These are phyloP conservation scores for Hirsutella rhossiliensis DNA, from an alignment of 2,329 filamentous ascomycete species.

Conservation along the genomic window DNA sequence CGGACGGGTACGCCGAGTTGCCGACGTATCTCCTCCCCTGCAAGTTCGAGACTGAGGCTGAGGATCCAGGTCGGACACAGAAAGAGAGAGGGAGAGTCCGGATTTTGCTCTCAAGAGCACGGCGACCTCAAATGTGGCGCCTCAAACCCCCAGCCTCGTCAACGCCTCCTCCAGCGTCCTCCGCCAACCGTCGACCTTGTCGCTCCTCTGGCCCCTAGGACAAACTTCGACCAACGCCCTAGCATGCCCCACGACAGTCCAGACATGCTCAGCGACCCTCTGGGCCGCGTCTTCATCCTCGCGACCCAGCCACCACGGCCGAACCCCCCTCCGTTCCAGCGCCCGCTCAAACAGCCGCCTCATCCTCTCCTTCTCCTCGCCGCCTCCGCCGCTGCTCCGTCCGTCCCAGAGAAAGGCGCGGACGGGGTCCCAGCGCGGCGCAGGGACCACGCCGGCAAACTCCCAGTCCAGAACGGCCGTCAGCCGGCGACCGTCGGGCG, in stretches of 20 bases:
- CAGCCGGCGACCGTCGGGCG: slow-evolving; percentile 12
- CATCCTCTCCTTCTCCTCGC: slow-evolving; percentile 12
- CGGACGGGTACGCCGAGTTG: no score
- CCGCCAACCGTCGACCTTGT: slow-evolving; percentile 11
- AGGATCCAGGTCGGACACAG: no score
- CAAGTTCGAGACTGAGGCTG: no score
- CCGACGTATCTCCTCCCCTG: no score
- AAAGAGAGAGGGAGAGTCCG: no score
- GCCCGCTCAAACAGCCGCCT: slow-evolving; percentile 12
- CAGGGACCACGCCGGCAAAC: slow-evolving; percentile 22
- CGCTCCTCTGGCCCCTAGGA: slow-evolving; percentile 10
- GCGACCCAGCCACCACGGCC: slow-evolving; percentile 7
- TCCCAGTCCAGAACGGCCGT: slow-evolving; percentile 25
- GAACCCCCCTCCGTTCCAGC: slow-evolving; percentile 8
- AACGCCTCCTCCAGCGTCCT: slow-evolving; percentile 4
- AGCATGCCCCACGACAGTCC: slow-evolving; percentile 14
- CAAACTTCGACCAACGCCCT: slow-evolving; percentile 17
- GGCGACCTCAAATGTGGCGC: no score
- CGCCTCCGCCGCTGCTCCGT: slow-evolving; percentile 9
- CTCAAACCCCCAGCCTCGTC: background rate
- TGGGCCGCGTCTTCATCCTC: background rate
- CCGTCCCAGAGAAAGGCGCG: slow-evolving; percentile 20
- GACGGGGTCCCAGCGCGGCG: slow-evolving; percentile 20
- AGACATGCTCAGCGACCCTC: slow-evolving; percentile 12
- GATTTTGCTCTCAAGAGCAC: no score